Evolutionary conservation across 2,329 filamentous ascomycete species (phyloP).

Genomic region (Alternaria rosae): DNA sequence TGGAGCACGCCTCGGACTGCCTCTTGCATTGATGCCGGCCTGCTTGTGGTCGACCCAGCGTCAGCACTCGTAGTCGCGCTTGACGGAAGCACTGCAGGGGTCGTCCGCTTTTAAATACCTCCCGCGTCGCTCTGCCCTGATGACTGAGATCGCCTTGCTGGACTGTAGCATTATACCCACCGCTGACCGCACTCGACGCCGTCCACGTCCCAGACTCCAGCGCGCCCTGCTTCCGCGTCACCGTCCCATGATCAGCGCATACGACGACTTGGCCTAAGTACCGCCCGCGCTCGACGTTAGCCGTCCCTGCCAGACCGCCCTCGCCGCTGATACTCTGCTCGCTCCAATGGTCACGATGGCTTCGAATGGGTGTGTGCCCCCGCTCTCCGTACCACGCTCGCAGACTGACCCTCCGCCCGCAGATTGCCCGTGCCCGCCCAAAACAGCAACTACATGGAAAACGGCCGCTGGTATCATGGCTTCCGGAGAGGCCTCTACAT

Average conservation of each 20-base stretch:
- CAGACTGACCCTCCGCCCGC: slow-evolving; percentile 19
- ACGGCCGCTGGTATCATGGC: slow-evolving; percentile 74
- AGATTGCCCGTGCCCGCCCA: slow-evolving; percentile 50
- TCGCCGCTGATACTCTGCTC: slow-evolving; percentile 33
- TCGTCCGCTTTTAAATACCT: slow-evolving; percentile 35
- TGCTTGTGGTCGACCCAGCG: slow-evolving; percentile 25
- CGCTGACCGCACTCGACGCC: slow-evolving; percentile 9
- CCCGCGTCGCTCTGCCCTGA: slow-evolving; percentile 31
- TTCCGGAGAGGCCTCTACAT: slow-evolving; percentile 74
- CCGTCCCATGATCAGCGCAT: slow-evolving; percentile 17
- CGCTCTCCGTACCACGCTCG: slow-evolving; percentile 40
- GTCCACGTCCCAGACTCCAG: background rate
- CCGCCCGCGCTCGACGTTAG: slow-evolving; percentile 16
- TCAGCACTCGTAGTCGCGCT: slow-evolving; percentile 22
- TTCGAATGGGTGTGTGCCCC: slow-evolving; percentile 52
- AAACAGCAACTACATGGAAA: slow-evolving; percentile 63
- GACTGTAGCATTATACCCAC: background rate
- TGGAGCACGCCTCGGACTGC: slow-evolving; percentile 30
- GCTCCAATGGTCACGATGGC: slow-evolving; percentile 55
- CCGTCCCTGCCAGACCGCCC: background rate
- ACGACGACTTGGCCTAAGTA: slow-evolving; percentile 7
- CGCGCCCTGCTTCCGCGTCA: background rate
- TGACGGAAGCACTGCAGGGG: slow-evolving; percentile 26
- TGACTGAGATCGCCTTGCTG: slow-evolving; percentile 27
- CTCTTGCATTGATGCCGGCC: slow-evolving; percentile 21